These are phyloP conservation scores for Kazachstania taianensis DNA, from an alignment of 805 yeast species.

Conservation along the genomic window DNA sequence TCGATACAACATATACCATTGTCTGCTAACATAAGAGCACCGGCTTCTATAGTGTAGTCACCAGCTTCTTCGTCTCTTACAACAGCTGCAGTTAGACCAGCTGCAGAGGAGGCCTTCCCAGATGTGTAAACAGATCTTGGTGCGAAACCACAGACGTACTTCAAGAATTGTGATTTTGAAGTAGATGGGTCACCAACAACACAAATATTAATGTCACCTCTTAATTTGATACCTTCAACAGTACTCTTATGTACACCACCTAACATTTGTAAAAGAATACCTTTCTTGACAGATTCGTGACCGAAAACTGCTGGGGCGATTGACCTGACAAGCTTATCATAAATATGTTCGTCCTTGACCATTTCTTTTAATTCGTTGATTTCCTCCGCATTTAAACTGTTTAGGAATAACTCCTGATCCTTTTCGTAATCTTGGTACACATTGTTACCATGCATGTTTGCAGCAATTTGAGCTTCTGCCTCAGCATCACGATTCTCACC, in stretches of 20 bases:
- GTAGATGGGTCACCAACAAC: slow-evolving; percentile 98
- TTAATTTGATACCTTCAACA: slow-evolving; percentile 82
- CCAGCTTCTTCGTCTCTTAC: slow-evolving; percentile 96
- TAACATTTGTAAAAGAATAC: slow-evolving; percentile 73
- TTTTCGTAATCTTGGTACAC: slow-evolving; percentile 40
- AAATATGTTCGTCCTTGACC: slow-evolving; percentile 83
- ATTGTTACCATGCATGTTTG: slow-evolving; percentile 20
- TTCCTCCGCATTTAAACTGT: slow-evolving; percentile 70
- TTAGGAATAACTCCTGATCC: slow-evolving; percentile 74
- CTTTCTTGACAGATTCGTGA: slow-evolving; percentile 89
- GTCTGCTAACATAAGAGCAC: slow-evolving; percentile 96
- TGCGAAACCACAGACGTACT: slow-evolving; percentile 81
- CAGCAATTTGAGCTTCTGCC: slow-evolving; percentile 17
- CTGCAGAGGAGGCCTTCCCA: slow-evolving; percentile 97
- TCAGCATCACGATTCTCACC: slow-evolving; percentile 9
- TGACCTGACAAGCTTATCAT: slow-evolving; percentile 73
- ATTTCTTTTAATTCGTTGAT: slow-evolving; percentile 75
- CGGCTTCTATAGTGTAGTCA: slow-evolving; percentile 95
- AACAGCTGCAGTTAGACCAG: slow-evolving; percentile 97
- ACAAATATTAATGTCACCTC: slow-evolving; percentile 96
- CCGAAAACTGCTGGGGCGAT: slow-evolving; percentile 96
- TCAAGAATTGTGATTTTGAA: slow-evolving; percentile 89
- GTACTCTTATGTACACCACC: slow-evolving; percentile 96
- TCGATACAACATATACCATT: slow-evolving; percentile 98
- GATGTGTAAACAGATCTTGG: slow-evolving; percentile 96